These are phyloP conservation scores for Jasminum sambac DNA, from an alignment of 257 asterid genomes.

Conservation along the genomic window DNA sequence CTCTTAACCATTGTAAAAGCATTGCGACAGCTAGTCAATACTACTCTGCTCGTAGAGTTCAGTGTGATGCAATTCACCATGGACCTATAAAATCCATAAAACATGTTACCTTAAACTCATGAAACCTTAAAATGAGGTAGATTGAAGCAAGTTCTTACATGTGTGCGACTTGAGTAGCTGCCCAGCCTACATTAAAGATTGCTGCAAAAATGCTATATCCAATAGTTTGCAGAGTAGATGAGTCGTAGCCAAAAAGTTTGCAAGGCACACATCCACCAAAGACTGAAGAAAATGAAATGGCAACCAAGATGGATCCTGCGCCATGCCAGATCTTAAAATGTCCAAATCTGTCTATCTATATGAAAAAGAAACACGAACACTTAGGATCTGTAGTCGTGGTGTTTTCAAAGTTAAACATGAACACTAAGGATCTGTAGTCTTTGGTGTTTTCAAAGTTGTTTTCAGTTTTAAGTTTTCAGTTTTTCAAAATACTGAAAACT, in stretches of 20 bases:
- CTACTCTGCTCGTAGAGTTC: constrained; percentile 88
- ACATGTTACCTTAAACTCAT: not conserved
- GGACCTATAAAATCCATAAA: constrained; percentile 48
- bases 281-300: constrained; percentile 84
- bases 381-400: no score
- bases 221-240: constrained; percentile 54
- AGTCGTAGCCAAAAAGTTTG: constrained; percentile 65
- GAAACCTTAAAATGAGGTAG: not conserved
- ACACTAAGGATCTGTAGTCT: not conserved
- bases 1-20: constrained; percentile 86
- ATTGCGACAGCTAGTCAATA: constrained; percentile 91
- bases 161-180: constrained; percentile 97
- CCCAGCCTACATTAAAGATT: constrained; percentile 89
- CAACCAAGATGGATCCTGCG: constrained; percentile 78
- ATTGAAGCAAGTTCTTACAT: constrained; percentile 43
- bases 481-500: no score
- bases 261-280: constrained; percentile 96
- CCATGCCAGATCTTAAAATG: constrained; percentile 85
- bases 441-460: no score
- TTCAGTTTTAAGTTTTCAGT: no score
- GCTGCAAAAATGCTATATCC: constrained; percentile 85
- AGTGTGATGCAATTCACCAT: constrained; percentile 98
- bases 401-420: not conserved
- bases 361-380: constrained; percentile 1
- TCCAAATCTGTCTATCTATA: constrained; percentile 87